Conservation (phyloP, 805 yeast species). For the Zygotorulaspora florentina region DNA sequence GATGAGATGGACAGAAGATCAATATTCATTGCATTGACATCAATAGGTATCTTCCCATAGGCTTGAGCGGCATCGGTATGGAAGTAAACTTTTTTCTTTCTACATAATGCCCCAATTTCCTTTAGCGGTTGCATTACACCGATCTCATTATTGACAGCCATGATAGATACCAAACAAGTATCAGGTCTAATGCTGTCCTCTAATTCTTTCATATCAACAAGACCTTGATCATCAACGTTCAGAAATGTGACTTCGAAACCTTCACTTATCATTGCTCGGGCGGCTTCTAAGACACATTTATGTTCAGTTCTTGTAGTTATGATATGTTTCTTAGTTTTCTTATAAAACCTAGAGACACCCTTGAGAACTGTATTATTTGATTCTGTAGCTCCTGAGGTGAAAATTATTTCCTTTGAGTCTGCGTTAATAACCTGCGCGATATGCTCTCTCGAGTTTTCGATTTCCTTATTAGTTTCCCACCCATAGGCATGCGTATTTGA, state of each 20-base stretch:
- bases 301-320: slow-evolving; percentile 97
- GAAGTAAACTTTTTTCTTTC: slow-evolving; percentile 85
- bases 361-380: slow-evolving; percentile 91
- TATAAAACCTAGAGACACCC: slow-evolving; percentile 93
- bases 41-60: slow-evolving; percentile 86
- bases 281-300: slow-evolving; percentile 96
- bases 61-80: slow-evolving; percentile 99
- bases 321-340: slow-evolving; percentile 84
- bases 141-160: slow-evolving; percentile 98
- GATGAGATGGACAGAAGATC: slow-evolving; percentile 92
- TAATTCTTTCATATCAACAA: slow-evolving; percentile 70
- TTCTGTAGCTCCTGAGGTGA: slow-evolving; percentile 98
- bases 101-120: slow-evolving; percentile 86
- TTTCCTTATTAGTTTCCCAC: slow-evolving; percentile 95
- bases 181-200: slow-evolving; percentile 84
- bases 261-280: slow-evolving; percentile 91
- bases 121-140: slow-evolving; percentile 96
- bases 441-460: slow-evolving; percentile 79
- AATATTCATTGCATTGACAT: slow-evolving; percentile 89
- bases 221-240: slow-evolving; percentile 77
- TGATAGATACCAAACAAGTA: slow-evolving; percentile 82
- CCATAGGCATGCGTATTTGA: slow-evolving; percentile 96
- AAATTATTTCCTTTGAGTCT: slow-evolving; percentile 93
- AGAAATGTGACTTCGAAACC: slow-evolving; percentile 95
- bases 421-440: slow-evolving; percentile 85